Evolutionary conservation across 1,284 basidiomycete genomes (phyloP).

Genomic region (Abortiporus biennis): DNA sequence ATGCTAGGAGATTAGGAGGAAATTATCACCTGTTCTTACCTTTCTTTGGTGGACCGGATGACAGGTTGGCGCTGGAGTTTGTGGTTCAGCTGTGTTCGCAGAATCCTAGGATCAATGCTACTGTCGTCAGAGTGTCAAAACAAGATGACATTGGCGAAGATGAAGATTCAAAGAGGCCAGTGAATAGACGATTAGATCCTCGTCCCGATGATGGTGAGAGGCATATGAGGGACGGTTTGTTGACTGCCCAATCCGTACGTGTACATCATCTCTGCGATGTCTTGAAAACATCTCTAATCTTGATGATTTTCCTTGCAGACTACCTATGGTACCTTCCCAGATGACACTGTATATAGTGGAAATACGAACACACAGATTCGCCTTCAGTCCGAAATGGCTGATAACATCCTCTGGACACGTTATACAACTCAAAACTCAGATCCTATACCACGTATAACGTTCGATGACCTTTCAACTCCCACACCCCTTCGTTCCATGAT

Average conservation of each 20-base stretch:
- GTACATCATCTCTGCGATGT: not conserved
- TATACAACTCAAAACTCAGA: slow-evolving; percentile 31
- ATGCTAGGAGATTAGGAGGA: slow-evolving; percentile 13
- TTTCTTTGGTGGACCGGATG: slow-evolving; percentile 71
- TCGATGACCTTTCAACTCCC: slow-evolving; percentile 45
- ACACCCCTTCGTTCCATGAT: slow-evolving; percentile 48
- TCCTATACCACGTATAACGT: slow-evolving; percentile 47
- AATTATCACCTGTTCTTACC: slow-evolving; percentile 53
- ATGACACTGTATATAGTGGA: slow-evolving; percentile 44
- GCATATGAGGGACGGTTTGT: slow-evolving; percentile 25
- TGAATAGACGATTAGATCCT: slow-evolving; percentile 20
- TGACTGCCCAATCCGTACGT: slow-evolving; percentile 41
- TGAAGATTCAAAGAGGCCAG: slow-evolving; percentile 15
- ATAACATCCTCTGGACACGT: slow-evolving; percentile 32
- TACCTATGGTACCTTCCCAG: slow-evolving; percentile 25
- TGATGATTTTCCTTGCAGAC: slow-evolving; percentile 1
- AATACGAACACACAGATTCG: slow-evolving; percentile 33
- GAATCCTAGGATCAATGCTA: slow-evolving; percentile 41
- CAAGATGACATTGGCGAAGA: slow-evolving; percentile 37
- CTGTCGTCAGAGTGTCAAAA: slow-evolving; percentile 50
- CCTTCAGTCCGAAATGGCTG: slow-evolving; percentile 40
- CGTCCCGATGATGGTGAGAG: slow-evolving; percentile 24
- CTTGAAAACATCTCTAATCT: not conserved
- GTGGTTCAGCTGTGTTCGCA: slow-evolving; percentile 52
- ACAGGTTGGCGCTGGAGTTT: slow-evolving; percentile 53